Evolutionary conservation across 352 stramenopile genomes (phyloP), one percentile per base, ranked within the genome.

Genomic region (Phytopythium vexans): DNA sequence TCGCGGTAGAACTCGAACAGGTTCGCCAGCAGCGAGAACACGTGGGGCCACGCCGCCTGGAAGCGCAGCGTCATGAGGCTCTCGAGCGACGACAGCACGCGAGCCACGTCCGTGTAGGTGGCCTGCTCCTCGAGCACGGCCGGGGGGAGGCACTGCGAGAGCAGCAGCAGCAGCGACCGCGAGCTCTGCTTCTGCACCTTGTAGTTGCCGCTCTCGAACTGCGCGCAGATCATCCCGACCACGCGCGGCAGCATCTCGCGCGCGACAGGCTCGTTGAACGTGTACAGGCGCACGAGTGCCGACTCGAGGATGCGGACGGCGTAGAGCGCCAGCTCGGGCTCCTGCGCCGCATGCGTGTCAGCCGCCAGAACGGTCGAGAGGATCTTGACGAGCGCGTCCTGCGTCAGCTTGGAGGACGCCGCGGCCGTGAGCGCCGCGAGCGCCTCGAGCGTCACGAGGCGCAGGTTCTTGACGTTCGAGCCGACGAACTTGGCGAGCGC

Each of bases 41-140:
- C 60, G 46, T 91, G 81, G 31, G 69, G 74, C 86, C 86, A 95
- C 15, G 82, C 86, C 14, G 64, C 54, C 62, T 93, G 86, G 68
- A 91, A 95, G 39, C 83, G 83, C 51, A 95, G 68, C 48, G 81
- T 91, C 43, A 91, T 83, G 7, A 95, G 70, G 56, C 78, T 89
- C 60, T 92, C 68, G 21, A 94, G 64, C 41, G 85, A 94, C 16
- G 79, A 71, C 31, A 94, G 59, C 36, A 93, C 70, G 38, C 85
- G 82, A 33, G 68, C 62, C 3, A 92, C 60, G 52, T 88, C 75
- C 35, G 81, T 82, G 41, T 74, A 75, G 14, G 77, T 78, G 45
- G 64, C 64, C 56, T 91, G 70, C 32, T 66, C 74, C 44, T 78
- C 74, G 2, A 90, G 58, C 40, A 84, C 55, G 7, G 77, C 65